Evolutionary conservation across 176 grass and related monocot genomes (phyloP).

Genomic region (Hordeum marinum): DNA sequence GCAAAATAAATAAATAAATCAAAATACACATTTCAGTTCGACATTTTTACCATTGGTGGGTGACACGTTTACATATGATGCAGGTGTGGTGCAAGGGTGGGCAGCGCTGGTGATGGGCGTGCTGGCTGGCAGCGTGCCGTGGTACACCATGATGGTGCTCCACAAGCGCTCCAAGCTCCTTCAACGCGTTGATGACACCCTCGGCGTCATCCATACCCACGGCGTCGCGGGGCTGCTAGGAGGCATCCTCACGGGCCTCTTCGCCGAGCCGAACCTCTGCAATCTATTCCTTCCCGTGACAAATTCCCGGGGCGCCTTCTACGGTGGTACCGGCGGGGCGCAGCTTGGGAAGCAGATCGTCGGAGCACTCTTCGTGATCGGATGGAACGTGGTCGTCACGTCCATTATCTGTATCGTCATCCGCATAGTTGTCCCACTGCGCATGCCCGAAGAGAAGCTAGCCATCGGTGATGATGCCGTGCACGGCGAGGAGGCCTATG

Average conservation of each 20-base stretch:
- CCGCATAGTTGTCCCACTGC: conserved; percentile 40
- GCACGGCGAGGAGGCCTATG: conserved; percentile 96
- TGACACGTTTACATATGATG: too few relatives aligned
- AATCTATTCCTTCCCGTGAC: conserved; percentile 52
- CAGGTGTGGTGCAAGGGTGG: conserved; percentile 72
- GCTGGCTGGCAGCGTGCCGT: conserved; percentile 58
- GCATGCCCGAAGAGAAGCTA: conserved; percentile 59
- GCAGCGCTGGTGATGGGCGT: conserved; percentile 69
- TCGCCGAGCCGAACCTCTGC: conserved; percentile 52
- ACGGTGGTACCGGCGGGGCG: conserved; percentile 39
- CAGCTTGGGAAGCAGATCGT: conserved; percentile 57
- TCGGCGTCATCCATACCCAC: conserved; percentile 77
- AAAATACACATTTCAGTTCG: too few relatives aligned
- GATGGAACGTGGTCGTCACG: conserved; percentile 49
- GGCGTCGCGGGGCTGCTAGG: conserved; percentile 55
- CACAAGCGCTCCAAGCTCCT: conserved; percentile 52
- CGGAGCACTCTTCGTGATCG: conserved; percentile 55
- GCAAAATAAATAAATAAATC: too few relatives aligned
- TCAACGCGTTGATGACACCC: conserved; percentile 57
- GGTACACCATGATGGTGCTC: conserved; percentile 83
- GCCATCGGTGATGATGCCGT: conserved; percentile 76
- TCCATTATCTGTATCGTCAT: conserved; percentile 60
- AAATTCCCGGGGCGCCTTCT: conserved; percentile 48
- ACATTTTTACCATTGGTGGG: too few relatives aligned
- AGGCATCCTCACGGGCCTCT: conserved; percentile 43